Conservation (phyloP, 768 basidiomycete species). For the Megacollybia marginata region DNA sequence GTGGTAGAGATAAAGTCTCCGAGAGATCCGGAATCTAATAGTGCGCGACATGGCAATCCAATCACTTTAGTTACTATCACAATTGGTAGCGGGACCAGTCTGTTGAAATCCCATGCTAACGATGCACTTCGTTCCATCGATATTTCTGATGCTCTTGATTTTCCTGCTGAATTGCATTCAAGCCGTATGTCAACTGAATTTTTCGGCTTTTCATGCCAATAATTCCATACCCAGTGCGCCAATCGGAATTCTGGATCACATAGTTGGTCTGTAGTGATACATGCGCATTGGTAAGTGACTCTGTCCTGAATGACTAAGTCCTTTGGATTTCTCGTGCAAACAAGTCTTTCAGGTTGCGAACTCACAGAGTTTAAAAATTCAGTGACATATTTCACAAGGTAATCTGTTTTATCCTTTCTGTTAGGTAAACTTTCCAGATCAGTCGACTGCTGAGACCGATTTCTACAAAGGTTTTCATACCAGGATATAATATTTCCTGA, state of each 20-base stretch:
- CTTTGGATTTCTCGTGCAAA: no score
- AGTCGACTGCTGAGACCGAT: no score
- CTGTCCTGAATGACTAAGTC: no score
- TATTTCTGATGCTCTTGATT: neutral
- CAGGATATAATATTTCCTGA: no score
- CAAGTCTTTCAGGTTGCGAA: no score
- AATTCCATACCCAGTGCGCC: neutral
- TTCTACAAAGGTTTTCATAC: no score
- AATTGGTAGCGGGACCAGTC: constrained; percentile 21
- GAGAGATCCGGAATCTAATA: constrained; percentile 30
- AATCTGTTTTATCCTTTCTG: no score
- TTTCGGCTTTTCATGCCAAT: neutral
- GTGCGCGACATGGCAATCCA: constrained; percentile 20
- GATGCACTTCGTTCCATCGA: constrained; percentile 17
- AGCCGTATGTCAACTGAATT: no score
- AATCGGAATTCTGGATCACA: neutral
- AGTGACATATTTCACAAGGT: no score
- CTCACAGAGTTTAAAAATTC: neutral
- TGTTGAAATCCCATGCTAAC: constrained; percentile 7
- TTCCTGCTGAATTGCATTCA: neutral
- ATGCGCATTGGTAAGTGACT: no score
- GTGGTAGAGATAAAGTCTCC: constrained; percentile 33
- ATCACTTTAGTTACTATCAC: constrained; percentile 23
- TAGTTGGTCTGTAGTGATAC: neutral
- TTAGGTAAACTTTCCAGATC: no score